Conservation (phyloP, 108 stramenopile species). For the Craspedostauros australis region DNA sequence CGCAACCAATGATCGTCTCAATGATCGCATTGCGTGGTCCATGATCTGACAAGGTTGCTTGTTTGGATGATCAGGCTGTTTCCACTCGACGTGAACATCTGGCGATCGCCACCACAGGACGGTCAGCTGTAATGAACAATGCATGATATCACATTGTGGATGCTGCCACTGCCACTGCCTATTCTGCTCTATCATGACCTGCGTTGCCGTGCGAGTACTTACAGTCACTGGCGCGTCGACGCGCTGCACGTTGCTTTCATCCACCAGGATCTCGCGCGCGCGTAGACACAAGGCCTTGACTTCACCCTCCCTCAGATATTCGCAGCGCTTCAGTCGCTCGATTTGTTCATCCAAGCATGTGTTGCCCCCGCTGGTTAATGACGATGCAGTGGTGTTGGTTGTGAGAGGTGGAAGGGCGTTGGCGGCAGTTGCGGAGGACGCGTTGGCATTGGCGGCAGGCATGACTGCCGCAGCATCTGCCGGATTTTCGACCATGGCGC, state of each 20-base stretch:
- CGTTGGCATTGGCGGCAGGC: conserved; percentile 10
- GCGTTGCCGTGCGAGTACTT: too few relatives aligned
- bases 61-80: too few relatives aligned
- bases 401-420: conserved; percentile 27
- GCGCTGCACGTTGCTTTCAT: conserved; percentile 97
- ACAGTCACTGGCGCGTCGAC: conserved; percentile 99
- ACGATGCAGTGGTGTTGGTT: conserved; percentile 53
- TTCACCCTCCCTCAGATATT: conserved; percentile 97
- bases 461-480: conserved; percentile 22
- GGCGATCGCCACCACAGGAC: too few relatives aligned
- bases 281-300: conserved; percentile 95
- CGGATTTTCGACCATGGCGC: conserved; percentile 18
- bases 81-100: too few relatives aligned
- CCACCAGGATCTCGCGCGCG: conserved; percentile 97
- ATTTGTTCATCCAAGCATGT: conserved; percentile 85
- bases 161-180: too few relatives aligned
- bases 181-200: too few relatives aligned
- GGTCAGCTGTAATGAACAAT: too few relatives aligned
- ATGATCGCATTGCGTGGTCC: too few relatives aligned
- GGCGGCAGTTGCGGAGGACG: background rate
- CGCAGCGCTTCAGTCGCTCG: conserved; percentile 91
- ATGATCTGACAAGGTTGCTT: too few relatives aligned
- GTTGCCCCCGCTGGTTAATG: conserved; percentile 52
- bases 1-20: too few relatives aligned
- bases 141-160: too few relatives aligned